Evolutionary conservation across 2,329 filamentous ascomycete species (phyloP), one percentile per base, ranked within the genome.

Genomic region (Nannizzia gypsea): DNA sequence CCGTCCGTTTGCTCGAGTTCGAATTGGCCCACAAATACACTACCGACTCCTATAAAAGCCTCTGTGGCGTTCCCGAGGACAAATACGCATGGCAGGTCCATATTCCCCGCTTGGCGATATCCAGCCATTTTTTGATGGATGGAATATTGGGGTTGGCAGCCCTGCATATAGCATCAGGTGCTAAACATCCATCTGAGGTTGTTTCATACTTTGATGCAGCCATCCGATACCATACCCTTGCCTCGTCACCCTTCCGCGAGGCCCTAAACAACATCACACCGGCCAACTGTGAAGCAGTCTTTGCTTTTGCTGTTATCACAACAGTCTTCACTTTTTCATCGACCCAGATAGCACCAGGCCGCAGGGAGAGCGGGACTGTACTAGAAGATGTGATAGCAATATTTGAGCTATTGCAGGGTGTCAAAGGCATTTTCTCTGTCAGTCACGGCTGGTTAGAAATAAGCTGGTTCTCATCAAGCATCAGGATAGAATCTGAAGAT

Each of bases 11-110:
- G 11, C 68, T 69, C 2, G 78, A 80, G 60, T 70, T 81, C 6
- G 78, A 80, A 61, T 66, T 81, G 50, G 79, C 81, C 76, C 78
- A 81, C 63, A 76, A 76, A 28, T 81, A 76, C 72, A 74, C 77
- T 1, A 78, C 75, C 0, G 72, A 71, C 17, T 80, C 77, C 0
- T 80, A 73, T 63, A 70, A 70, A 22, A 74, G 73, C 40, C 71
- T 79, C 13, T 71, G 66, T 56, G 71, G 68, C n/a, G 63, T 68
- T 11, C 58, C 66, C 1, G 64, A 67, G 0, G 69, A 71, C 40
- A 67, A 71, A 50, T 64, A 71, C 31, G 68, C 70, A 6, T 77
- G 74, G 74, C 72, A 74, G 60, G 68, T 72, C 9, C 63, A 69
- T n/a, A 67, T 76, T 20, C 74, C 74, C n/a, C 72, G 68, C 1